Evolutionary conservation across 768 basidiomycete species (phyloP).

Genomic region (Podaxis sp.): DNA sequence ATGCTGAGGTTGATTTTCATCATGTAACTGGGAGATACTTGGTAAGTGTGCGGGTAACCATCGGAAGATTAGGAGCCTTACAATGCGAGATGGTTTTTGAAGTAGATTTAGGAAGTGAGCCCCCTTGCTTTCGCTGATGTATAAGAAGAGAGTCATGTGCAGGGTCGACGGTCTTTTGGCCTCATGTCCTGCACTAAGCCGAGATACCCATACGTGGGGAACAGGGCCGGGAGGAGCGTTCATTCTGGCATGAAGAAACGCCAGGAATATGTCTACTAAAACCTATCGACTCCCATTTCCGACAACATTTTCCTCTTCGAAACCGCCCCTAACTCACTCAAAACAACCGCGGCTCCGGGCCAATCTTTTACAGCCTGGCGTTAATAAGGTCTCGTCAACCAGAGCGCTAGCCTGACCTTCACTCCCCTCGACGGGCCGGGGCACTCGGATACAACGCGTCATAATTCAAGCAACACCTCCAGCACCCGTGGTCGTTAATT

Average conservation of each 20-base stretch:
- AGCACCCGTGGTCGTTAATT: slow-evolving; percentile 10
- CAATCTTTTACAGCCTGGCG: neutral
- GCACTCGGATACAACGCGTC: neutral
- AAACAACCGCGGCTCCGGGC: neutral
- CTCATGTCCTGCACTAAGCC: neutral
- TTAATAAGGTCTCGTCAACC: neutral
- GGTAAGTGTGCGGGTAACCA: neutral
- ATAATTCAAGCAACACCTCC: slow-evolving; percentile 10
- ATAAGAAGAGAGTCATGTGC: neutral
- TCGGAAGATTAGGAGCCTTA: neutral
- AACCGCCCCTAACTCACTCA: neutral
- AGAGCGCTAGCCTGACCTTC: neutral
- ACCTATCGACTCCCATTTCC: too few species aligned
- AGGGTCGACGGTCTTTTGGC: neutral
- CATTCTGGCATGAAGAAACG: too few species aligned
- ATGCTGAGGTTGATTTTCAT: neutral
- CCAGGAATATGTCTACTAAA: too few species aligned
- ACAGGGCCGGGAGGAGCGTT: too few species aligned
- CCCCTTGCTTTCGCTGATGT: neutral
- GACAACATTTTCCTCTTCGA: too few species aligned
- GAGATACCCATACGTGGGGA: neutral
- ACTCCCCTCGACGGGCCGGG: neutral
- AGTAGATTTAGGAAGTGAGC: too few species aligned
- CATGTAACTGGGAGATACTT: neutral
- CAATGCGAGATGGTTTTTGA: neutral